Percentiles rank a stretch among this genome's conserved stretches.
These are phyloP conservation scores for Phascolomyces articulosus DNA, from an alignment of 371 early-diverging fungal species.

Conservation along the genomic window DNA sequence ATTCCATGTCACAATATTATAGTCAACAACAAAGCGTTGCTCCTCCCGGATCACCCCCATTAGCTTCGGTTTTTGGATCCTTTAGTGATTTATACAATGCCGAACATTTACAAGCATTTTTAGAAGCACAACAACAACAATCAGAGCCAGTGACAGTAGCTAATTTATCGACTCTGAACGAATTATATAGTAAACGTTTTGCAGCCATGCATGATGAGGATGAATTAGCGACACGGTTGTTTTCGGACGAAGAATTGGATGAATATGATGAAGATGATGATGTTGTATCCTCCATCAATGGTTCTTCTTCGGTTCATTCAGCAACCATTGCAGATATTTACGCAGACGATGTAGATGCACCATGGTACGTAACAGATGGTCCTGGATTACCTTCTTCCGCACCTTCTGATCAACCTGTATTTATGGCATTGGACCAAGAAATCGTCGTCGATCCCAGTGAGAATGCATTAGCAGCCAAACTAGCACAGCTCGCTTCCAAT, in stretches of 20 bases:
- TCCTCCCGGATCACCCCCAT: neutral
- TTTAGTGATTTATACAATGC: constrained; percentile 8
- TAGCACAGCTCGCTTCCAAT: constrained; percentile 81
- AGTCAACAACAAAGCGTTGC: neutral
- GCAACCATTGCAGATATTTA: constrained; percentile 17
- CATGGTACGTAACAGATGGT: constrained; percentile 30
- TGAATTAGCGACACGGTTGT: constrained; percentile 1
- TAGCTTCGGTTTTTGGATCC: constrained; percentile 3
- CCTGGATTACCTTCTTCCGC: constrained; percentile 17
- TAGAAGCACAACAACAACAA: constrained; percentile 5
- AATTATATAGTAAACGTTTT: constrained; percentile 21
- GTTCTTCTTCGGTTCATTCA: constrained; percentile 10
- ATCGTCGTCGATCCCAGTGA: constrained; percentile 67
- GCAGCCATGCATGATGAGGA: constrained; percentile 11
- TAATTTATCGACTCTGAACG: constrained; percentile 23
- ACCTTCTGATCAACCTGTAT: constrained; percentile 12
- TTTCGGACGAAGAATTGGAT: neutral
- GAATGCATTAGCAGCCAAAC: constrained; percentile 85
- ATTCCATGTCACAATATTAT: neutral
- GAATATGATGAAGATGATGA: constrained; percentile 11
- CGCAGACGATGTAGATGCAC: constrained; percentile 28
- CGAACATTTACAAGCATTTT: constrained; percentile 5
- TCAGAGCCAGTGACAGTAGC: constrained; percentile 21
- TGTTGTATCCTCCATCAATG: constrained; percentile 14
- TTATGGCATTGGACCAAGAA: constrained; percentile 46